phyloP scores from a whole-genome alignment of 257 asterid species.

The Nicotiana noctiflora region DNA sequence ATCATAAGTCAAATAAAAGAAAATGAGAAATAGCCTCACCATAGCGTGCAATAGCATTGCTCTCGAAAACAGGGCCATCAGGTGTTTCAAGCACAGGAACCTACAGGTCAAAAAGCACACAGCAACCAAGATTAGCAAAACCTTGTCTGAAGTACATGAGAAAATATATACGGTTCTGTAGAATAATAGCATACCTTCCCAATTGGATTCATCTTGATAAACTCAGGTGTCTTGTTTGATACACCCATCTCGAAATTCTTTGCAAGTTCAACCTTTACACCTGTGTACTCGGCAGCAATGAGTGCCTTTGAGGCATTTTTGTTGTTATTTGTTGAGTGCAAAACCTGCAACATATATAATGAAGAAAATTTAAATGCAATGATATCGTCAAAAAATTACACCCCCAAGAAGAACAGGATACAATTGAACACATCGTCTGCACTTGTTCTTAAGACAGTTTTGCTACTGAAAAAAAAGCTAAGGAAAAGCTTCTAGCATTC shows the following conservation, averaged over 20 bases:
- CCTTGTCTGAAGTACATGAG: too few species aligned
- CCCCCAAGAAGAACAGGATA: too few species aligned
- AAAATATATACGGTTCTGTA: neutral
- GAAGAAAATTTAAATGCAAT: too few species aligned
- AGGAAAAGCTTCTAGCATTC: too few species aligned
- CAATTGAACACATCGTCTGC: too few species aligned
- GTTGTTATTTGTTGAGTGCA: conserved; percentile 39
- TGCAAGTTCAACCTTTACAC: conserved; percentile 46
- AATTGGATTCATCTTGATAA: conserved; percentile 77
- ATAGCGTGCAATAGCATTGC: conserved; percentile 92
- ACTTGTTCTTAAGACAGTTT: too few species aligned
- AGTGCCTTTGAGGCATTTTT: conserved; percentile 51
- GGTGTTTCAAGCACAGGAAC: conserved; percentile 91
- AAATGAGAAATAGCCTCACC: conserved; percentile 30
- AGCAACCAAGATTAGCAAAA: conserved; percentile 29
- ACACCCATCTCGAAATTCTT: conserved; percentile 72
- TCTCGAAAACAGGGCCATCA: conserved; percentile 72
- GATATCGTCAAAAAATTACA: too few species aligned
- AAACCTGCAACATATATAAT: conserved; percentile 31
- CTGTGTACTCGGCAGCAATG: conserved; percentile 52
- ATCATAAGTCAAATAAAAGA: neutral
- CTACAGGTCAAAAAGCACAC: conserved; percentile 65
- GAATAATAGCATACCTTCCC: conserved; percentile 48
- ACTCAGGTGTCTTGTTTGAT: conserved; percentile 70
- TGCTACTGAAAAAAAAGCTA: neutral